Conservation (phyloP, 2,329 filamentous ascomycete genomes). For the Exophiala bonariae region DNA sequence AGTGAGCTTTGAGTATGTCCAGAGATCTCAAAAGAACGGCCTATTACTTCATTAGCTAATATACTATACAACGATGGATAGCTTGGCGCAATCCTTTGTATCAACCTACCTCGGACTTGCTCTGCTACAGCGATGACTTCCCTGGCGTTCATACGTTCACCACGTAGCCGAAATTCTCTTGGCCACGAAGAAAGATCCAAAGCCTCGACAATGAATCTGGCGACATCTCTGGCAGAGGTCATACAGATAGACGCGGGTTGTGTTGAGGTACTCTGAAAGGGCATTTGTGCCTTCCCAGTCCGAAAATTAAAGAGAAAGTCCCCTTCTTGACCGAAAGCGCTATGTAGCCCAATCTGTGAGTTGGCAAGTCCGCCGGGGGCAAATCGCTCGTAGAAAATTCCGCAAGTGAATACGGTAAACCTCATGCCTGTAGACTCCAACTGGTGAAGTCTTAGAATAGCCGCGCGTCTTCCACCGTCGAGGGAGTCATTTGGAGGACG, state of each 20-base stretch:
- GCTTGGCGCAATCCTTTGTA: conserved; percentile 8
- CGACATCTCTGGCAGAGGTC: conserved; percentile 70
- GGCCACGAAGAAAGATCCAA: conserved; percentile 69
- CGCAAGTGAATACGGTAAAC: conserved; percentile 72
- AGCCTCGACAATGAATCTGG: conserved; percentile 65
- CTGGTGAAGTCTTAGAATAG: conserved; percentile 57
- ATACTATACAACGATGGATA: conserved; percentile 2
- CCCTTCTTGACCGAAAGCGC: conserved; percentile 57
- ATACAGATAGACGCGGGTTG: conserved; percentile 60
- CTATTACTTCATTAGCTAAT: conserved; percentile 5
- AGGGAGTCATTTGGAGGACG: conserved; percentile 59
- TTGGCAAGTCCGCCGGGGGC: conserved; percentile 64
- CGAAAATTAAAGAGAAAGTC: conserved; percentile 67
- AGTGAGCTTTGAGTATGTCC: conserved; percentile 29
- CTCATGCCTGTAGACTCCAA: conserved; percentile 58
- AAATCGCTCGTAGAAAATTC: conserved; percentile 75
- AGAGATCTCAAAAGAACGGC: conserved; percentile 29
- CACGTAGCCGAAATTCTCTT: conserved; percentile 66
- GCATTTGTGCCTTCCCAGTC: conserved; percentile 59
- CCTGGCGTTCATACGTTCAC: conserved; percentile 63
- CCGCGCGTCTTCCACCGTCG: conserved; percentile 60
- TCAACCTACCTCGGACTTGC: conserved; percentile 45
- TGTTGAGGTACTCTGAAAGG: conserved; percentile 54
- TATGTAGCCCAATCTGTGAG: conserved; percentile 59
- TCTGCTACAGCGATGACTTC: conserved; percentile 60